Evolutionary conservation across 306 rosid genomes (phyloP).

Genomic region (Medicago truncatula): DNA sequence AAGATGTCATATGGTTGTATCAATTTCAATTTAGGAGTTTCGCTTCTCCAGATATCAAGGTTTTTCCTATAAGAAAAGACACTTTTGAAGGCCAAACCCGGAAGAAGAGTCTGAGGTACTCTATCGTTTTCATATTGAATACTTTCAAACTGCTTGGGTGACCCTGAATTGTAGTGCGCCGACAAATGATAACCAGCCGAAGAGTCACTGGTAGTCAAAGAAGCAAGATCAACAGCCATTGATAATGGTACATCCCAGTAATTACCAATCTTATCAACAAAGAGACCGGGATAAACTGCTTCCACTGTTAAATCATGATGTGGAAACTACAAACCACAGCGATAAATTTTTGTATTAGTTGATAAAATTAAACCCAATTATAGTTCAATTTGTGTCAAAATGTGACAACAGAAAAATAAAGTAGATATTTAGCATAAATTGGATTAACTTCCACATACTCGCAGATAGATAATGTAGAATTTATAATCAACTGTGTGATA

Average conservation of each 20-base stretch:
- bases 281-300: slow-evolving; percentile 88
- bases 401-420: not conserved
- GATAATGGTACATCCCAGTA: slow-evolving; percentile 93
- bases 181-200: slow-evolving; percentile 71
- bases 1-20: slow-evolving; percentile 81
- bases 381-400: slow-evolving; percentile 33
- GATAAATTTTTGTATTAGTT: slow-evolving; percentile 31
- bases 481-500: not conserved
- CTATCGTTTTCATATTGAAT: slow-evolving; percentile 41
- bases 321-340: slow-evolving; percentile 67
- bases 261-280: slow-evolving; percentile 69
- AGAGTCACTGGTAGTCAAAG: slow-evolving; percentile 61
- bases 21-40: slow-evolving; percentile 62
- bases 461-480: slow-evolving; percentile 10
- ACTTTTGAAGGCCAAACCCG: slow-evolving; percentile 77
- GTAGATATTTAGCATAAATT: not conserved
- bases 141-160: slow-evolving; percentile 58
- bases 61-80: slow-evolving; percentile 69
- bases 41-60: slow-evolving; percentile 77
- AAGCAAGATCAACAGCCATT: slow-evolving; percentile 75
- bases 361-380: not conserved
- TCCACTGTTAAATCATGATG: slow-evolving; percentile 74
- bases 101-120: slow-evolving; percentile 67
- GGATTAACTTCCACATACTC: not conserved
- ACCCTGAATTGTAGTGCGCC: slow-evolving; percentile 64